Base-by-base conservation (phyloP, 331 rosid genomes). In the Phaseolus coccineus region DNA sequence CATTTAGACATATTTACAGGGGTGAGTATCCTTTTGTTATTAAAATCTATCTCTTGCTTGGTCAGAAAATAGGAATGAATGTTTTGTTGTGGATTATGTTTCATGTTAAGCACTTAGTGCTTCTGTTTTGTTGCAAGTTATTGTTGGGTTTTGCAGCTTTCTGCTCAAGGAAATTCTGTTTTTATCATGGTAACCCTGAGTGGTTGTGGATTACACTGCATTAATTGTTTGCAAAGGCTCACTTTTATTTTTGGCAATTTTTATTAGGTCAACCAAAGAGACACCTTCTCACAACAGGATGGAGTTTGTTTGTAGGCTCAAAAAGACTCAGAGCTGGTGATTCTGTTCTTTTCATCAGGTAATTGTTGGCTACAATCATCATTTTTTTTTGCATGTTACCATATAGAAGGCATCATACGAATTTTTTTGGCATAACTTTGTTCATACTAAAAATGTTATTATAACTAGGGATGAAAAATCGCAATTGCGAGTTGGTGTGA, bases 1-100 rank as follows among this genome's bases (percentile, higher is more conserved):
- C 98, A 65, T 96, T 96, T 90, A 94, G 98, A 74, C 99, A 96
- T 82, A 93, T 96, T 48, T 96, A 96, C 78, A 91, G 99, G 0
- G 99, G 99, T 96, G 85, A 86, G 90, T 48, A 62, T 77, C 61
- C 82, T 80, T 81, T 53, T 63, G 47, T 46, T 24, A 19, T 27
- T 56, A 69, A 48, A 59, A 35, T 71, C 51, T 27, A 33, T 42
- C 19, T 56, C 13, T 70, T 76, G 59, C 15, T 75, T 76, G 69
- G 24, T 46, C 14, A 69, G 31, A 53, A 79, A 64, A 46, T 22
- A 44, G 8, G 46, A 42, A 53, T 22, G 62, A 30, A 10, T 62
- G 70, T 64, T 53, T 55, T 42, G 79, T n/a, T 56, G 35, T 64
- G 33, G 75, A 57, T 75, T 47, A 69, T 30, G 46, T 13, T 19